A percentile compares a stretch with the other conserved stretches of the same genome.
Evolutionary conservation across 108 stramenopile genomes (phyloP).

Genomic region (Licmophora abbreviata): DNA sequence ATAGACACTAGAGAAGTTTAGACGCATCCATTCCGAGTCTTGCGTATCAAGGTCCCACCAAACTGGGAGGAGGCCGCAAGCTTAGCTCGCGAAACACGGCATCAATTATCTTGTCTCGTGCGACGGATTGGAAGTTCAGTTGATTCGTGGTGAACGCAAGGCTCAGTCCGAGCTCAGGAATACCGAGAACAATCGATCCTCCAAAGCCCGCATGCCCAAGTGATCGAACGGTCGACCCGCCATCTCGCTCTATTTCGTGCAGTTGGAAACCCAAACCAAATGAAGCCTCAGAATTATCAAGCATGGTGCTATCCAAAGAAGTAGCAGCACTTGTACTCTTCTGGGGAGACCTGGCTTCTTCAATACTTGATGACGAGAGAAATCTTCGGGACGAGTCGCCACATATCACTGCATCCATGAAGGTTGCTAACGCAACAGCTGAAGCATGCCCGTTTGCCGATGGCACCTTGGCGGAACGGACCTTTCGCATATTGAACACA

Average conservation of each 20-base stretch:
- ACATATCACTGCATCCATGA: constrained; percentile 11
- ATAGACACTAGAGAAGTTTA: neutral
- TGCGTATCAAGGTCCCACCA: neutral
- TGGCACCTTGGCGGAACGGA: constrained; percentile 21
- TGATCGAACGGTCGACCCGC: neutral
- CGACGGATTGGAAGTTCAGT: neutral
- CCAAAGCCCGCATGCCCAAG: constrained; percentile 29
- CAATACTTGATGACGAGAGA: constrained; percentile 1
- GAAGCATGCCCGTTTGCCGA: constrained; percentile 25
- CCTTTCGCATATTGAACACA: constrained; percentile 23
- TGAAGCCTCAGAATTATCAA: constrained; percentile 6
- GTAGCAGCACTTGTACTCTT: neutral
- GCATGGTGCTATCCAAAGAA: neutral
- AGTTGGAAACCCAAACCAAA: constrained; percentile 31
- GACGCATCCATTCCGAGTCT: neutral
- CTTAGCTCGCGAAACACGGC: constrained; percentile 9
- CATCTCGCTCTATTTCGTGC: constrained; percentile 7
- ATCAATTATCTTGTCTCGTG: constrained; percentile 4
- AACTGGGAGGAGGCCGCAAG: constrained; percentile 9
- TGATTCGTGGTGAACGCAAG: constrained; percentile 5
- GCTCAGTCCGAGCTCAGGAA: constrained; percentile 7
- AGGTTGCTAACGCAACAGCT: constrained; percentile 16
- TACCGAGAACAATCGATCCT: constrained; percentile 16
- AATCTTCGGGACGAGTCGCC: constrained; percentile 1
- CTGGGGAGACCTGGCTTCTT: neutral